A percentile compares a stretch with the other conserved stretches of the same genome.
phyloP scores from a whole-genome alignment of 805 yeast species.

The Metschnikowia lachancei region DNA sequence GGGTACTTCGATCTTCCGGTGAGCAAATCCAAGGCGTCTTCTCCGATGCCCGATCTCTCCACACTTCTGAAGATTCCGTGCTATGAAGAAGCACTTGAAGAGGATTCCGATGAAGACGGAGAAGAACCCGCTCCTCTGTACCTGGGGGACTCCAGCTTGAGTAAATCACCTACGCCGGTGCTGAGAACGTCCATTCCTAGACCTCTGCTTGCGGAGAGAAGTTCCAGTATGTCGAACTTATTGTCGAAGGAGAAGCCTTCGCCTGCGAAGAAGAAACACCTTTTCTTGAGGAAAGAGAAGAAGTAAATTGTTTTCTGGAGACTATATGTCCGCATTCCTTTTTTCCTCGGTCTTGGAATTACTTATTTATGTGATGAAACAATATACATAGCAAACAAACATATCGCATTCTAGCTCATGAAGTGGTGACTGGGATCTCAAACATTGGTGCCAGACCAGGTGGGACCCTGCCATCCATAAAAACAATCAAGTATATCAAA shows the following conservation, averaged over 20 bases:
- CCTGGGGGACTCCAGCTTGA: slow-evolving; percentile 4
- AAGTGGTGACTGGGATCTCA: no score
- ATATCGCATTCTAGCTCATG: no score
- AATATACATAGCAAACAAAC: no score
- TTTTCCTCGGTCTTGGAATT: not conserved
- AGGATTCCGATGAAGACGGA: slow-evolving; percentile 29
- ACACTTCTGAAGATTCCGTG: slow-evolving; percentile 36
- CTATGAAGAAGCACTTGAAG: slow-evolving; percentile 40
- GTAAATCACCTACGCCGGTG: not conserved
- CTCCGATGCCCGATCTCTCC: slow-evolving; percentile 25
- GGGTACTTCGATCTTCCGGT: slow-evolving; percentile 35
- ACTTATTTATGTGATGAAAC: no score
- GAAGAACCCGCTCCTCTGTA: slow-evolving; percentile 24
- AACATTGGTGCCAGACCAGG: no score
- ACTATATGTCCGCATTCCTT: not conserved
- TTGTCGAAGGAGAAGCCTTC: slow-evolving; percentile 6
- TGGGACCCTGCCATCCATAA: no score
- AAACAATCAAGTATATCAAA: no score
- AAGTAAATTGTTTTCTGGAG: slow-evolving; percentile 1
- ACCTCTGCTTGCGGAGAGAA: slow-evolving; percentile 7
- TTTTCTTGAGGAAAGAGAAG: slow-evolving; percentile 12
- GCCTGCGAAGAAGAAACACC: slow-evolving; percentile 9
- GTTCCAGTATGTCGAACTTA: slow-evolving; percentile 15
- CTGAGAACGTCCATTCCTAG: slow-evolving; percentile 1
- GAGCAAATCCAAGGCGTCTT: slow-evolving; percentile 8